Percentiles rank a stretch among this genome's conserved stretches.
phyloP scores from a whole-genome alignment of 352 stramenopile species.

The Phytopythium ostracodes region DNA sequence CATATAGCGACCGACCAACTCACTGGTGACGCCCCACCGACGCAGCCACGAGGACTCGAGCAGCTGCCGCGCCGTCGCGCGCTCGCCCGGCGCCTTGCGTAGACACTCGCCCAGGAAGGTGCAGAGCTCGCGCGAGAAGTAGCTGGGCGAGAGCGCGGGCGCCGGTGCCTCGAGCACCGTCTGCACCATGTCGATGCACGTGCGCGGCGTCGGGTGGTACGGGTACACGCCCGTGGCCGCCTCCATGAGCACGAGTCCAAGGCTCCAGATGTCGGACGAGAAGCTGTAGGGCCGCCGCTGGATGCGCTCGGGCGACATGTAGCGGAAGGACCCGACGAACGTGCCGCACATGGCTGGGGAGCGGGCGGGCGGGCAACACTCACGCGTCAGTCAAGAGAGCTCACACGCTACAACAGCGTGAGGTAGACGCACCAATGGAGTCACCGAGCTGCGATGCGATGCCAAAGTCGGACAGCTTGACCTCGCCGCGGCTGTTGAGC shows the following conservation, averaged over 20 bases:
- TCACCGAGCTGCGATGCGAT: conserved; percentile 87
- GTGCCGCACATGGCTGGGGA: conserved; percentile 92
- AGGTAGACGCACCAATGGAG: conserved; percentile 58
- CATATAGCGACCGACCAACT: conserved; percentile 15
- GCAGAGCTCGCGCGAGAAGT: conserved; percentile 75
- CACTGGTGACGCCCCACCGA: conserved; percentile 62
- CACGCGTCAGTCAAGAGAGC: too few species aligned
- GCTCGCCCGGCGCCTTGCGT: conserved; percentile 60
- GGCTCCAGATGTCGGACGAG: conserved; percentile 91
- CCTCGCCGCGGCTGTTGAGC: conserved; percentile 84
- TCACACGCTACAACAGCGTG: neutral
- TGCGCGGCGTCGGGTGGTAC: conserved; percentile 74
- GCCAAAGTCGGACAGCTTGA: conserved; percentile 98
- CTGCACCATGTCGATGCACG: conserved; percentile 84
- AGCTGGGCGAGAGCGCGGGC: conserved; percentile 54
- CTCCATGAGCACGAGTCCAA: conserved; percentile 92
- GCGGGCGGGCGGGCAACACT: too few species aligned
- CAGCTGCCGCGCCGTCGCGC: conserved; percentile 51
- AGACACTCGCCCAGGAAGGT: conserved; percentile 65
- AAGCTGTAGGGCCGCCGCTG: conserved; percentile 87
- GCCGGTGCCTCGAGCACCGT: conserved; percentile 67
- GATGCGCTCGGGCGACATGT: conserved; percentile 92
- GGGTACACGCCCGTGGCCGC: conserved; percentile 85
- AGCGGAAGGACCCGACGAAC: conserved; percentile 93
- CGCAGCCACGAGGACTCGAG: conserved; percentile 73